These are phyloP conservation scores for Corchorus olitorius DNA, from an alignment of 345 rosid species.

Conservation along the genomic window DNA sequence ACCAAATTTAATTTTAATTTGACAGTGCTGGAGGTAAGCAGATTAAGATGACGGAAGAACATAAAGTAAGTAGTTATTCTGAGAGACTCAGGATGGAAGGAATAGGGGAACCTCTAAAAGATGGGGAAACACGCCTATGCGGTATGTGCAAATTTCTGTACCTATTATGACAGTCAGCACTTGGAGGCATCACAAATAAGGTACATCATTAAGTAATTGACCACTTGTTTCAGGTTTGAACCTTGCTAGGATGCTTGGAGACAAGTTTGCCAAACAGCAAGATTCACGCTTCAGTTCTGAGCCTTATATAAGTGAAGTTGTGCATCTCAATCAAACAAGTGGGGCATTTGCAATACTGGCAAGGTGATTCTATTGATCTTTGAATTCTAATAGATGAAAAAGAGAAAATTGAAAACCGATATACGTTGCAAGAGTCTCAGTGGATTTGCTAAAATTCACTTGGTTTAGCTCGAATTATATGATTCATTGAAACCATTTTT, in stretches of 20 bases:
- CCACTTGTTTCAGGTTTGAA: conserved; percentile 63
- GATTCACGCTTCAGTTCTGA: conserved; percentile 82
- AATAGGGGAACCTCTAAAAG: conserved; percentile 72
- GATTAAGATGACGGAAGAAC: conserved; percentile 92
- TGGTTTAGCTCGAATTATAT: background rate
- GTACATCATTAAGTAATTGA: background rate
- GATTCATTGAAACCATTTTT: background rate
- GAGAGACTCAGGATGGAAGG: conserved; percentile 72
- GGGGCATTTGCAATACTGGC: conserved; percentile 74
- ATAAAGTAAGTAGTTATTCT: conserved; percentile 64
- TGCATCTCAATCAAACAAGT: conserved; percentile 58
- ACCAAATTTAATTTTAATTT: conserved; percentile 28
- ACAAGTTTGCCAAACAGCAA: conserved; percentile 89
- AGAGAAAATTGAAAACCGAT: background rate
- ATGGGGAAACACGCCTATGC: conserved; percentile 72
- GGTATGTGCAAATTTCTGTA: conserved; percentile 47
- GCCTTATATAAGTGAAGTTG: conserved; percentile 77
- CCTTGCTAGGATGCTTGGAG: conserved; percentile 97
- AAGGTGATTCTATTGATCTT: conserved; percentile 51
- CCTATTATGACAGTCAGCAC: background rate
- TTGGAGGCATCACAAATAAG: background rate
- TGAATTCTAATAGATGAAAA: background rate
- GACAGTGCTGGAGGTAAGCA: conserved; percentile 72
- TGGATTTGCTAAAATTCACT: background rate
- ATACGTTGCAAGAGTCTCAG: background rate